These are phyloP conservation scores for Rhizopus stolonifer DNA, from an alignment of 371 early-diverging fungal species.

Conservation along the genomic window DNA sequence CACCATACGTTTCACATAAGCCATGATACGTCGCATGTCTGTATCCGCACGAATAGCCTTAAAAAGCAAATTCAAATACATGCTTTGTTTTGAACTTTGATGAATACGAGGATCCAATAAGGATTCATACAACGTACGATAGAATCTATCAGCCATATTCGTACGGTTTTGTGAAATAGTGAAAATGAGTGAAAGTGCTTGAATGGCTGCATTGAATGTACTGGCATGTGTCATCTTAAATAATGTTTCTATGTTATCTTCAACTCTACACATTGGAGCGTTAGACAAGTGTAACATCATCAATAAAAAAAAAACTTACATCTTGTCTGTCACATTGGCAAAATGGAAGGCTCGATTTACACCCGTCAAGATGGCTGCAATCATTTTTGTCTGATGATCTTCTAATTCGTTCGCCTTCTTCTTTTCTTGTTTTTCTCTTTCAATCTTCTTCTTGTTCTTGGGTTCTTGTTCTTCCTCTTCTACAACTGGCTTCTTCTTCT, in stretches of 20 bases:
- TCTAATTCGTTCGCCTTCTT: constrained; percentile 54
- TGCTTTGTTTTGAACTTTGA: constrained; percentile 82
- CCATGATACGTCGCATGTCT: constrained; percentile 66
- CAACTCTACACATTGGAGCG: constrained; percentile 40
- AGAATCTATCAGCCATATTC: constrained; percentile 78
- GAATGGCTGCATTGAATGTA: constrained; percentile 88
- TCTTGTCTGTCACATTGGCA: constrained; percentile 75
- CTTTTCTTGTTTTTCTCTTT: constrained; percentile 46
- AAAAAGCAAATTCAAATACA: constrained; percentile 91
- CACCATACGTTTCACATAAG: constrained; percentile 88
- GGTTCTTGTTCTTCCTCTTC: constrained; percentile 43
- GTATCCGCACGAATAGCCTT: constrained; percentile 80
- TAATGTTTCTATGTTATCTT: constrained; percentile 80
- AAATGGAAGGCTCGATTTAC: constrained; percentile 95
- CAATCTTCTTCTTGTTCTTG: constrained; percentile 45
- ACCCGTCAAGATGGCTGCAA: constrained; percentile 93
- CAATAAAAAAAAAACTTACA: constrained; percentile 40
- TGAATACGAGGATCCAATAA: constrained; percentile 82
- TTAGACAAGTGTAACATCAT: background rate
- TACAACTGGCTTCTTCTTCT: constrained; percentile 49
- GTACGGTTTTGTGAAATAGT: constrained; percentile 64
- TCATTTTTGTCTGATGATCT: constrained; percentile 76
- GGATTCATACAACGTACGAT: constrained; percentile 86
- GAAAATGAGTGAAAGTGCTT: constrained; percentile 87
- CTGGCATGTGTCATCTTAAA: constrained; percentile 87